A percentile compares a stretch with the other conserved stretches of the same genome.
phyloP scores from a whole-genome alignment of 345 rosid species.

The Gossypium rotundifolium region DNA sequence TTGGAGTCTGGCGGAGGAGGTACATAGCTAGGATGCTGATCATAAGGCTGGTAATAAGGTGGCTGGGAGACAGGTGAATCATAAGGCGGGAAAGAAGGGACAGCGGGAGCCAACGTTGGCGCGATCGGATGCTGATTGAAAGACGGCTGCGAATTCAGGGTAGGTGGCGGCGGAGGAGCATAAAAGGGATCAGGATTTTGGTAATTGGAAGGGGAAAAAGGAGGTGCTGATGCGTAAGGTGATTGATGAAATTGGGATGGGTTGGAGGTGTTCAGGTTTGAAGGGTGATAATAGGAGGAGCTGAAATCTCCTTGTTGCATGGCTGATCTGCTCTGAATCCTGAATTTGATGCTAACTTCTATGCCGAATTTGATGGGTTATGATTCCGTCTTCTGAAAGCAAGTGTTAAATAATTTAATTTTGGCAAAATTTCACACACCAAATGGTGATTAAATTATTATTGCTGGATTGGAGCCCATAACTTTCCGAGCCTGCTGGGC shows the following conservation, averaged over 20 bases:
- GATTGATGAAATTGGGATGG: constrained; percentile 39
- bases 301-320: constrained; percentile 83
- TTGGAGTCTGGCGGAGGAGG: constrained; percentile 36
- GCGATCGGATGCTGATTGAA: constrained; percentile 26
- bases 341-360: too few relatives aligned
- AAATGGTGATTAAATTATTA: too few relatives aligned
- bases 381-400: too few relatives aligned
- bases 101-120: constrained; percentile 29
- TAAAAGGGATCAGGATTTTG: constrained; percentile 62
- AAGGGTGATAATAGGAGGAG: constrained; percentile 48
- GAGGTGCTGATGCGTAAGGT: constrained; percentile 83
- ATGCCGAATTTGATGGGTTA: too few relatives aligned
- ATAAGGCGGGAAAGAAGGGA: constrained; percentile 51
- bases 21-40: constrained; percentile 51
- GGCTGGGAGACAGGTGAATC: constrained; percentile 52
- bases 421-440: too few relatives aligned
- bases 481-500: too few relatives aligned
- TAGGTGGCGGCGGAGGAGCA: constrained; percentile 30
- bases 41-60: constrained; percentile 48
- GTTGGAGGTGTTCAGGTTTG: constrained; percentile 34
- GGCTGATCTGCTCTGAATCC: constrained; percentile 11
- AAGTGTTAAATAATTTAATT: too few relatives aligned
- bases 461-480: too few relatives aligned
- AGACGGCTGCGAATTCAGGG: constrained; percentile 21
- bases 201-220: constrained; percentile 48